Conservation (phyloP, 192 early-diverging fungal genomes). For the Coemansia erecta region DNA sequence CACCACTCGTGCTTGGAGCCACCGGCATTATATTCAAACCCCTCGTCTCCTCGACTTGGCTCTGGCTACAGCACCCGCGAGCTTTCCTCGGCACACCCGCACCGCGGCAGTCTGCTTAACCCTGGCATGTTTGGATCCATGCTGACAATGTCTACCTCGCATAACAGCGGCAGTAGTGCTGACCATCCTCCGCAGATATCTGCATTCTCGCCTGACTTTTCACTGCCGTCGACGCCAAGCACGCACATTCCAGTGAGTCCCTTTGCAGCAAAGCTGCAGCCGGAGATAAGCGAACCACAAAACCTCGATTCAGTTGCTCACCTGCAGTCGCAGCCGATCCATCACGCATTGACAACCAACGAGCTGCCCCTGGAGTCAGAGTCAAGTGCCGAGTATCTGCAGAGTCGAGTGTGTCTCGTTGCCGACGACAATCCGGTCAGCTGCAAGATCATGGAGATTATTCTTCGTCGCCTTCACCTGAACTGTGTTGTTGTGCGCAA, state of each 20-base stretch:
- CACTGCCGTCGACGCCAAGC: not conserved
- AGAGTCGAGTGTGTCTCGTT: constrained; percentile 61
- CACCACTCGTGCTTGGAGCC: constrained; percentile 7
- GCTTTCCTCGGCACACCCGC: constrained; percentile 4
- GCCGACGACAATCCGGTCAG: constrained; percentile 92
- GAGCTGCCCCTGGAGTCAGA: constrained; percentile 3
- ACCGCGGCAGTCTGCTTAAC: constrained; percentile 40
- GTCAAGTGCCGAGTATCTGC: constrained; percentile 32
- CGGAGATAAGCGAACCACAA: not conserved
- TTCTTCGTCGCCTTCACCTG: constrained; percentile 70
- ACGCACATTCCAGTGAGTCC: too few relatives aligned
- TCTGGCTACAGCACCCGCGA: not conserved
- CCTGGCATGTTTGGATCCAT: constrained; percentile 5
- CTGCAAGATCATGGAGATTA: constrained; percentile 87
- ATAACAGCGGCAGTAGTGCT: not conserved
- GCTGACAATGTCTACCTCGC: not conserved
- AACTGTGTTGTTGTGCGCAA: constrained; percentile 83
- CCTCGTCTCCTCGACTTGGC: not conserved
- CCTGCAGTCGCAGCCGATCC: not conserved
- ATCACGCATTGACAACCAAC: not conserved
- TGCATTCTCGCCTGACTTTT: not conserved
- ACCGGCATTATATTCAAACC: not conserved
- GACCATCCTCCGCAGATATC: not conserved
- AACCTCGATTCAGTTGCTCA: not conserved
- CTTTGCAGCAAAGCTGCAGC: too few relatives aligned